Conservation (phyloP, 352 stramenopile genomes). For the Phytophthora sp. region DNA sequence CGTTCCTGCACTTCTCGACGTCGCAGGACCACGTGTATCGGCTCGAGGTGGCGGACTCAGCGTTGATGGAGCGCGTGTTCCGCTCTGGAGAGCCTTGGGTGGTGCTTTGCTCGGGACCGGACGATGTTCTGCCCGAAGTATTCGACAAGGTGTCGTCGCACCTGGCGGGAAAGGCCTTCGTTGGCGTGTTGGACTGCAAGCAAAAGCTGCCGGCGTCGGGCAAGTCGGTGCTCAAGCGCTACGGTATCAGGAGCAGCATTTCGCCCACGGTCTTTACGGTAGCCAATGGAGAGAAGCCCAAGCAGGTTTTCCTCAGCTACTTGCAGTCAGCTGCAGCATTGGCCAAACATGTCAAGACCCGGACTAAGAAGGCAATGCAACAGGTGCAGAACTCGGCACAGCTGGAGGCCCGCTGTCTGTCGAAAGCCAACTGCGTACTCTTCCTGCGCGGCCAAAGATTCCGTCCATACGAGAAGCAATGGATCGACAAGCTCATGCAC, state of each 20-base stretch:
- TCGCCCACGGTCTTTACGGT: conserved; percentile 81
- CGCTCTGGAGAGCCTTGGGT: conserved; percentile 83
- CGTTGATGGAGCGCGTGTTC: conserved; percentile 74
- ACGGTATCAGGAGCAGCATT: conserved; percentile 66
- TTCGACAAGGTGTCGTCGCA: conserved; percentile 71
- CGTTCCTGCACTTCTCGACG: conserved; percentile 71
- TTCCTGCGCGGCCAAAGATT: conserved; percentile 67
- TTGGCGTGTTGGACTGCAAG: conserved; percentile 80
- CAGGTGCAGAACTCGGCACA: conserved; percentile 77
- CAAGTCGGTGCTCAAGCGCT: conserved; percentile 69
- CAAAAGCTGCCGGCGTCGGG: conserved; percentile 54
- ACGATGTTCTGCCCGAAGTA: conserved; percentile 74
- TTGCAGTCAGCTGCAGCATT: conserved; percentile 67
- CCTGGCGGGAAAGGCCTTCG: conserved; percentile 58
- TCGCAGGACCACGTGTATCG: conserved; percentile 68
- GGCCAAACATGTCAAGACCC: conserved; percentile 56
- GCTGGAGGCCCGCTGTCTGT: conserved; percentile 69
- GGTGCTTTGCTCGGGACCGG: conserved; percentile 71
- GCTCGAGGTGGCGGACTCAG: conserved; percentile 61
- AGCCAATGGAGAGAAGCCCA: conserved; percentile 74
- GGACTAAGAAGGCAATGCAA: conserved; percentile 59
- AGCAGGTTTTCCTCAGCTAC: conserved; percentile 78
- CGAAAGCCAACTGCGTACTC: conserved; percentile 66
- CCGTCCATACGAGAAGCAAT: conserved; percentile 70
- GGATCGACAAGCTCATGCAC: conserved; percentile 66